Evolutionary conservation across 192 early-diverging fungal genomes (phyloP).

Genomic region (Linderina pennispora): DNA sequence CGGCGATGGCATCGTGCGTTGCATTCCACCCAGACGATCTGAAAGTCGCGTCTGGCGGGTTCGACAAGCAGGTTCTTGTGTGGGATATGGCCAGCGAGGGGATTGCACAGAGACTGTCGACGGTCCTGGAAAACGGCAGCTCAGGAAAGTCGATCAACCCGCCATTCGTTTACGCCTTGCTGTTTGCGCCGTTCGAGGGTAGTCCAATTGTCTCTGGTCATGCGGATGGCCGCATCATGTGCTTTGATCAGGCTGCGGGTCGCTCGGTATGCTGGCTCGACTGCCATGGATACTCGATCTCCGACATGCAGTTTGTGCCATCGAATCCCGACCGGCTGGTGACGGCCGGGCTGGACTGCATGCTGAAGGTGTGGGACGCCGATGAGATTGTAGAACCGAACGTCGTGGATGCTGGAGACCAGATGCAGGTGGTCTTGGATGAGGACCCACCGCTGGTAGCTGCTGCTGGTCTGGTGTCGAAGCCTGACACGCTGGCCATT

Average conservation of each 20-base stretch:
- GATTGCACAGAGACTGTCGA: neutral
- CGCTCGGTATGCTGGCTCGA: conserved; percentile 8
- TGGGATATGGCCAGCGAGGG: conserved; percentile 38
- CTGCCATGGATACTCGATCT: conserved; percentile 38
- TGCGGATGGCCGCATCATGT: conserved; percentile 42
- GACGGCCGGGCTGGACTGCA: conserved; percentile 35
- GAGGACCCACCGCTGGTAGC: conserved; percentile 1
- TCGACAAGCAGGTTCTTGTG: conserved; percentile 24
- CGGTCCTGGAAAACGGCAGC: neutral
- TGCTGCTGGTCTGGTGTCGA: conserved; percentile 6
- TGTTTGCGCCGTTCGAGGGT: conserved; percentile 15
- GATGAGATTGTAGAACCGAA: conserved; percentile 9
- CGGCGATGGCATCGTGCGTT: conserved; percentile 29
- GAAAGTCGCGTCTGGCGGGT: conserved; percentile 27
- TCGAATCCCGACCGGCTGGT: conserved; percentile 21
- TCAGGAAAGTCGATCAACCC: conserved; percentile 23
- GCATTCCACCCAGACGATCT: conserved; percentile 22
- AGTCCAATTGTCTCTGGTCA: conserved; percentile 30
- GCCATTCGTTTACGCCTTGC: conserved; percentile 39
- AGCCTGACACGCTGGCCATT: conserved; percentile 25
- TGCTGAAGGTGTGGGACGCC: conserved; percentile 24
- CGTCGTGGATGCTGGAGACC: neutral
- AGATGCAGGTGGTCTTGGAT: neutral
- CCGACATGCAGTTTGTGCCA: conserved; percentile 32
- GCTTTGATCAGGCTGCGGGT: conserved; percentile 2